Percentiles rank a stretch among this genome's conserved stretches.
Evolutionary conservation across 805 yeast genomes (phyloP).

Genomic region (Tetrapisispora fleetii): DNA sequence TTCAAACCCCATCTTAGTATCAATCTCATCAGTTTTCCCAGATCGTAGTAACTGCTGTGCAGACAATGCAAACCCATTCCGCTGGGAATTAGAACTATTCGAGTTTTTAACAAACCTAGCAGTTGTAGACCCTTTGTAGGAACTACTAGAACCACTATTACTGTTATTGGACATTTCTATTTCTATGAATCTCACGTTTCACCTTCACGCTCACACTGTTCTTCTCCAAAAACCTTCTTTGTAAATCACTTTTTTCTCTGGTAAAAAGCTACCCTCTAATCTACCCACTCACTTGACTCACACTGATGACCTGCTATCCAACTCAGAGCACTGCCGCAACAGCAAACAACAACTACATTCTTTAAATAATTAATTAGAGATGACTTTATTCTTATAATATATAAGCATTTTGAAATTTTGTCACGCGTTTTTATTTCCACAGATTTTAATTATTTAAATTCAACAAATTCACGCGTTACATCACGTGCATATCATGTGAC

Average conservation of each 20-base stretch:
- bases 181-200: neutral
- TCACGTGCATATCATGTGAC: constrained; percentile 1
- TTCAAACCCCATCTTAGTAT: constrained; percentile 80
- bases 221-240: neutral
- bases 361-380: no score
- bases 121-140: constrained; percentile 40
- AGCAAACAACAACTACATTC: no score
- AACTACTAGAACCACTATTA: no score
- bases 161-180: neutral
- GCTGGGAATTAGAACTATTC: neutral
- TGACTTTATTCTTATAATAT: no score
- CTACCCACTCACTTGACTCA: no score
- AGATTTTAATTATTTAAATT: no score
- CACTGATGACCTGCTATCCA: no score
- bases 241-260: no score
- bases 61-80: constrained; percentile 19
- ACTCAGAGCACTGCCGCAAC: no score
- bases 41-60: constrained; percentile 40
- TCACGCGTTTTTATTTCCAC: no score
- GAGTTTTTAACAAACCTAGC: constrained; percentile 43
- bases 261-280: no score
- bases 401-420: neutral
- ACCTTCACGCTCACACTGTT: neutral
- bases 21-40: constrained; percentile 58
- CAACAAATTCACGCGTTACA: no score